These are phyloP conservation scores for Enterocytospora artemiae DNA, from an alignment of 371 early-diverging fungal genomes.

Conservation along the genomic window DNA sequence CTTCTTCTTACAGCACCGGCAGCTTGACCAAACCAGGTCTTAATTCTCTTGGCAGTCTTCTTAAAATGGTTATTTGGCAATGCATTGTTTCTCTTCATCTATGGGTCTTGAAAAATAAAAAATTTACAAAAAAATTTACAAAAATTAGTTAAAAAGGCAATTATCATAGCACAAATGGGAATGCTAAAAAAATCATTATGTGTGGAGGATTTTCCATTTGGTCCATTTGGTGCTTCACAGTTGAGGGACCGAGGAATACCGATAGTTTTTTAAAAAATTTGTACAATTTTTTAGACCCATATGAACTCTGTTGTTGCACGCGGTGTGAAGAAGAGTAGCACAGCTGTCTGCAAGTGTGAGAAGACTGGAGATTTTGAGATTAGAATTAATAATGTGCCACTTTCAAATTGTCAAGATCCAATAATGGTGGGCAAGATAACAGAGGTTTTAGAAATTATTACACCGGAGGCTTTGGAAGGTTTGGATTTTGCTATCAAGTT, in stretches of 20 bases:
- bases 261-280: too few relatives aligned
- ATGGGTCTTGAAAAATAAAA: slow-evolving; percentile 21
- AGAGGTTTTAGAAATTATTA: slow-evolving; percentile 89
- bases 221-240: too few relatives aligned
- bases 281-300: slow-evolving; percentile 1
- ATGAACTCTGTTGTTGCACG: slow-evolving; percentile 40
- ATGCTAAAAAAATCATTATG: not conserved
- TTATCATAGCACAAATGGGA: not conserved
- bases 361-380: slow-evolving; percentile 78
- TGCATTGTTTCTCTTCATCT: slow-evolving; percentile 77
- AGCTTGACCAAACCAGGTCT: slow-evolving; percentile 98
- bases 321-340: slow-evolving; percentile 81
- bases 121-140: slow-evolving; percentile 39
- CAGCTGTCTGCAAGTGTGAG: slow-evolving; percentile 94
- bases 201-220: not conserved
- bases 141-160: not conserved
- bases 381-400: slow-evolving; percentile 88
- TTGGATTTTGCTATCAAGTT: slow-evolving; percentile 91
- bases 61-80: slow-evolving; percentile 93
- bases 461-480: slow-evolving; percentile 81
- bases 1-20: slow-evolving; percentile 80
- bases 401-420: slow-evolving; percentile 85
- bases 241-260: too few relatives aligned
- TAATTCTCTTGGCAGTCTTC: slow-evolving; percentile 91
- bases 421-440: slow-evolving; percentile 89